Base-by-base conservation (phyloP, 768 basidiomycete genomes). In the Austroboletus festivus region DNA sequence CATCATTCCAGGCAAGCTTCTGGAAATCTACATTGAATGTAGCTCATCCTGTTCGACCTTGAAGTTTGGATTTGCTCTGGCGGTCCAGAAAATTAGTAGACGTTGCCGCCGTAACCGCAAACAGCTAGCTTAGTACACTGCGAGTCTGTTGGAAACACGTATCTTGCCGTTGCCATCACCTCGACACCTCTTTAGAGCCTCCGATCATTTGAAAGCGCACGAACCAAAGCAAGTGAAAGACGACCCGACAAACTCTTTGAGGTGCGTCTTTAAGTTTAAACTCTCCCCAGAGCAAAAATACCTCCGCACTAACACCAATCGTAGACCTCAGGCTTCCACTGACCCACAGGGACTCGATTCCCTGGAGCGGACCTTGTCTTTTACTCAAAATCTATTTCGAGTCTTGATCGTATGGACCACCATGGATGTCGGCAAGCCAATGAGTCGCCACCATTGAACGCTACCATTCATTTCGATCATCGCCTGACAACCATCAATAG, bases 401-500 rank as follows among this genome's bases (percentile, higher is more conserved):
- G 47, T 15, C 13, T 22, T 24, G 23, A 34, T 44, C 56, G 48
- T 43, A 52, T 55, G 46, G 26, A 11, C 11, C 26, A 11, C 26
- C 26, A 28, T 28, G n/a, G n/a, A n/a, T n/a, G n/a, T n/a, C 26
- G 26, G 26, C 11, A 28, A 28, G 26, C 26, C 26, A 28, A 5
- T 28, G 26, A 28, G 26, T 28, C 7, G 5, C 35, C 18, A n/a
- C n/a, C n/a, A n/a, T 18, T 20, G 44, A 19, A 19, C 35, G 20
- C 22, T 46, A 8, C 21, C 21, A n/a, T 44, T 54, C 20, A 28
- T 31, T 20, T 42, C 31, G 56, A 54, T n/a, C n/a, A n/a, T 30
- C 46, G 46, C 60, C 41, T 60, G 49, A 56, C 60, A 21, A 62
- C 56, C 53, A 62, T 62, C 59, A 59, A 10, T 33, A 24, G 19